These are phyloP conservation scores for Obelidium mucronatum DNA, from an alignment of 192 early-diverging fungal species.

Conservation along the genomic window DNA sequence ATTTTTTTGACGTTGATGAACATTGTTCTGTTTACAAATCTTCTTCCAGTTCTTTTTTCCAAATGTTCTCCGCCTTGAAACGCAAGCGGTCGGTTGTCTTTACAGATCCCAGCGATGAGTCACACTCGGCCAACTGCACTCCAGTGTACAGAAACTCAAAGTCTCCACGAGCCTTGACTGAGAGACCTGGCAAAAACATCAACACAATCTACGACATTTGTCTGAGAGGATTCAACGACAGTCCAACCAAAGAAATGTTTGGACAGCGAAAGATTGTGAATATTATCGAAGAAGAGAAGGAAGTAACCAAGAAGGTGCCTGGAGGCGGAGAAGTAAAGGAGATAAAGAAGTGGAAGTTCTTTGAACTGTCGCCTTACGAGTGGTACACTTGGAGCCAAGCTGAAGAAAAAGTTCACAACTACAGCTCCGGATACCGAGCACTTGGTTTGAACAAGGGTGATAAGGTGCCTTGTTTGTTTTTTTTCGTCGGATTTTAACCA, in stretches of 20 bases:
- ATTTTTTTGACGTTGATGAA: too few species aligned
- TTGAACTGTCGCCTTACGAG: conserved; percentile 75
- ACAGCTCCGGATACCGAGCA: conserved; percentile 77
- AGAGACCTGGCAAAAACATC: neutral
- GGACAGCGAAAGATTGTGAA: conserved; percentile 17
- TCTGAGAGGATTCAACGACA: conserved; percentile 7
- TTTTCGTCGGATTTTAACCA: conserved; percentile 28
- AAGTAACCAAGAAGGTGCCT: conserved; percentile 61
- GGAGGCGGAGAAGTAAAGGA: conserved; percentile 66
- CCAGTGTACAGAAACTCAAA: conserved; percentile 18
- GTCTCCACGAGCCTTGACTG: neutral
- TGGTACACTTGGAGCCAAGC: conserved; percentile 84
- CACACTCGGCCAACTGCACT: neutral
- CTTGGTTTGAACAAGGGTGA: conserved; percentile 57
- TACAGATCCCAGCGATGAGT: neutral
- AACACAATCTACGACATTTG: conserved; percentile 23
- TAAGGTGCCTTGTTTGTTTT: conserved; percentile 44
- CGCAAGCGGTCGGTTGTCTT: neutral
- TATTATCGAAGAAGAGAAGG: conserved; percentile 72
- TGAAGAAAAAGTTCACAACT: conserved; percentile 50
- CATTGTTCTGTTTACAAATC: too few species aligned
- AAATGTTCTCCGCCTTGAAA: too few species aligned
- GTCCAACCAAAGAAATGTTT: neutral
- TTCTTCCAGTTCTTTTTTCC: too few species aligned
- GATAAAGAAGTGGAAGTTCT: conserved; percentile 83